A percentile compares a stretch with the other conserved stretches of the same genome.
phyloP scores from a whole-genome alignment of 1,284 basidiomycete species.

The Golubevia pallescens region DNA sequence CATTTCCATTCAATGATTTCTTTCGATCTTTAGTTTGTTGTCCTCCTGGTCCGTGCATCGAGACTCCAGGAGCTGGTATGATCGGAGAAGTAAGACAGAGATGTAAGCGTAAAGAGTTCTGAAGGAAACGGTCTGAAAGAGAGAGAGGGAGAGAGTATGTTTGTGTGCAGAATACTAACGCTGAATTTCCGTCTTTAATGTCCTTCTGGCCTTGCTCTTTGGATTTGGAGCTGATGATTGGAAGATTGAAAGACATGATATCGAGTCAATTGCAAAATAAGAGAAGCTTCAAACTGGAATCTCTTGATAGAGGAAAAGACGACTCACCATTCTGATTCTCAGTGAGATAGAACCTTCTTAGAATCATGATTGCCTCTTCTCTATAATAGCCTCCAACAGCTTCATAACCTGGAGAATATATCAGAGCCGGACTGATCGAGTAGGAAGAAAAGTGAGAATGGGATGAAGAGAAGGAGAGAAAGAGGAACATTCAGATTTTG shows the following conservation, averaged over 20 bases:
- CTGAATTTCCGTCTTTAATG: slow-evolving; percentile 57
- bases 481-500: background rate
- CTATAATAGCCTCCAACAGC: slow-evolving; percentile 83
- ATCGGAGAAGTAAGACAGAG: background rate
- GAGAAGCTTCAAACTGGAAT: too few relatives aligned
- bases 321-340: slow-evolving; percentile 86
- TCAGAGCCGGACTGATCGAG: slow-evolving; percentile 35
- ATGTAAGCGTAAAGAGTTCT: too few relatives aligned
- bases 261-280: too few relatives aligned
- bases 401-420: slow-evolving; percentile 74
- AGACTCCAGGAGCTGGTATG: slow-evolving; percentile 47
- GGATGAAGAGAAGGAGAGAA: too few relatives aligned
- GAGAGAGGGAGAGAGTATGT: too few relatives aligned
- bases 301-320: too few relatives aligned
- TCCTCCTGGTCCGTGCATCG: slow-evolving; percentile 41
- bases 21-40: too few relatives aligned
- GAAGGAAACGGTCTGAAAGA: too few relatives aligned
- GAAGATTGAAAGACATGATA: too few relatives aligned
- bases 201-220: slow-evolving; percentile 47
- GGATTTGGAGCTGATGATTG: slow-evolving; percentile 58
- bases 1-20: too few relatives aligned
- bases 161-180: slow-evolving; percentile 14
- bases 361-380: slow-evolving; percentile 92
- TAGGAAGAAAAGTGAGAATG: background rate
- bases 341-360: slow-evolving; percentile 92